phyloP scores from a whole-genome alignment of 2,329 filamentous ascomycete genomes.

The Chalaropsis thielavioides region DNA sequence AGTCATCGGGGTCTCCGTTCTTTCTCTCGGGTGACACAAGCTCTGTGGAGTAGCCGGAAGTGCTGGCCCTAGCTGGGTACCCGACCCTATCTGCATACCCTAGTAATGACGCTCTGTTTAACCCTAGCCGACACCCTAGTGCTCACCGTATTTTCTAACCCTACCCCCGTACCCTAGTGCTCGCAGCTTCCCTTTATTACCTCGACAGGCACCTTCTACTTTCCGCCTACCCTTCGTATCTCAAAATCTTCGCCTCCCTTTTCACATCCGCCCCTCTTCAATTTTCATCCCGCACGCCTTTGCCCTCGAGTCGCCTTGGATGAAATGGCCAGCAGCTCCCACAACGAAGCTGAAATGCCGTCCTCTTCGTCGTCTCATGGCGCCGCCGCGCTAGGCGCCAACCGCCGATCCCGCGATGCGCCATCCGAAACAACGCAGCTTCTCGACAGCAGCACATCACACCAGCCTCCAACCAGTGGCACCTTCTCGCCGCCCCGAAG shows the following conservation, averaged over 20 bases:
- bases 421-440: conserved; percentile 9
- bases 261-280: not conserved
- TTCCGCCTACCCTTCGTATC: no score
- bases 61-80: no score
- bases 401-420: not conserved
- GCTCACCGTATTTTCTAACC: no score
- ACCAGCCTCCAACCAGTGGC: not conserved
- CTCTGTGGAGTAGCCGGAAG: no score
- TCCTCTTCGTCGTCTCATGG: not conserved
- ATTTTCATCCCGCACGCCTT: not conserved
- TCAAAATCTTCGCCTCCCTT: not conserved
- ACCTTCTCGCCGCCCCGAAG: conserved; percentile 1
- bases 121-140: no score
- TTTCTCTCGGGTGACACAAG: no score
- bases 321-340: not conserved
- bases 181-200: no score
- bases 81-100: no score
- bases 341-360: not conserved
- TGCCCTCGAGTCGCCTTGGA: not conserved
- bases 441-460: not conserved
- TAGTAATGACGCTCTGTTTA: no score
- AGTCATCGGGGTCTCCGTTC: no score
- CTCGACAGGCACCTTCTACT: no score
- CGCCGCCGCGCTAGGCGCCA: not conserved
- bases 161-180: no score